Conservation (phyloP, 2,329 filamentous ascomycete genomes). For the Fusarium sp. region DNA sequence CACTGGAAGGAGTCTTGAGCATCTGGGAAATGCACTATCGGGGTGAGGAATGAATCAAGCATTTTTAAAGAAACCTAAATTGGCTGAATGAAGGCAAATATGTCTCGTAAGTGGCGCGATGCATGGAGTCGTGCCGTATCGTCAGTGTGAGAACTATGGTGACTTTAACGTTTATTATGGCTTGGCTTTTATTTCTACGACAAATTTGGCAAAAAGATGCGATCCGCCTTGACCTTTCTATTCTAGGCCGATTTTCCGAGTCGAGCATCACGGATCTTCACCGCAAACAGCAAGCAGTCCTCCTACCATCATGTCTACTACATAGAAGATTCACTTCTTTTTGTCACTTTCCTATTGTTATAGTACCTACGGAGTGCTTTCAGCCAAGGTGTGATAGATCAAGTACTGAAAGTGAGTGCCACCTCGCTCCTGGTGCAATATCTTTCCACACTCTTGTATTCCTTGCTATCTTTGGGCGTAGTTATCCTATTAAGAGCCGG, state of each 20-base stretch:
- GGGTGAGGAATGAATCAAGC: neutral
- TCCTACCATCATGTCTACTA: neutral
- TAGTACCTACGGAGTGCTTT: neutral
- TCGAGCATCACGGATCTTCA: neutral
- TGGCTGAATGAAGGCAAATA: neutral
- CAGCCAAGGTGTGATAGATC: no score
- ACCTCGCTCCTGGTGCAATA: no score
- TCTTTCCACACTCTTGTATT: no score
- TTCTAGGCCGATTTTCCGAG: neutral
- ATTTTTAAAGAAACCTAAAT: neutral
- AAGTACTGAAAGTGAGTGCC: no score
- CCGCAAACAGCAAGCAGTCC: neutral
- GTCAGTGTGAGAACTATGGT: no score
- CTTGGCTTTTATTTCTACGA: neutral
- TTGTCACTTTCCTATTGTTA: neutral
- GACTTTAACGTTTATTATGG: neutral
- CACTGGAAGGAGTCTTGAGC: neutral
- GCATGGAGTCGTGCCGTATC: no score
- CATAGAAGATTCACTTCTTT: neutral
- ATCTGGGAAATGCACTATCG: neutral
- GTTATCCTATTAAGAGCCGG: no score
- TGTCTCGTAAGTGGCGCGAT: neutral
- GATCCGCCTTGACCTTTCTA: neutral
- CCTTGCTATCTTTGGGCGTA: no score
- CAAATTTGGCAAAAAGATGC: neutral